These are phyloP conservation scores for Coelastrella sp. DNA, from an alignment of 139 green algal species.

Conservation along the genomic window DNA sequence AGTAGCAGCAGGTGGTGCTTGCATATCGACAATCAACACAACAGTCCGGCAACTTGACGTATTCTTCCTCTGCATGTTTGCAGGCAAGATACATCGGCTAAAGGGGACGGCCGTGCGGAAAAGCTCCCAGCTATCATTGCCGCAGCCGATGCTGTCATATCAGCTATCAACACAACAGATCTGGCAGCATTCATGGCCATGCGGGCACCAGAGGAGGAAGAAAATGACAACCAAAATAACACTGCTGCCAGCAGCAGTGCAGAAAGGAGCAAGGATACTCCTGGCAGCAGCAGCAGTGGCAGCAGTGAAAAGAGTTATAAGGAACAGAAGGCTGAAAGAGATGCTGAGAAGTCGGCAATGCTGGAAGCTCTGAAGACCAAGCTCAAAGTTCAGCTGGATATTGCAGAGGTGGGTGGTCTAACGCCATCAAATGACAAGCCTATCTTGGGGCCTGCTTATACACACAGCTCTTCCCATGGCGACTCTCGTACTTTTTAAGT, in stretches of 20 bases:
- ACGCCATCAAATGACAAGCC: not conserved
- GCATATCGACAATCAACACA: not conserved
- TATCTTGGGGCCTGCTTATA: not conserved
- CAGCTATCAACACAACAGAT: constrained; percentile 68
- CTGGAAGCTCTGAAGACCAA: constrained; percentile 76
- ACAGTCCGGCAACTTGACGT: not conserved
- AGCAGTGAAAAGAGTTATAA: constrained; percentile 48
- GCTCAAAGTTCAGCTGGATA: constrained; percentile 66
- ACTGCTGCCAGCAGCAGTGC: constrained; percentile 5
- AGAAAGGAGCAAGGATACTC: not conserved
- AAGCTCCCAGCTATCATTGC: constrained; percentile 51
- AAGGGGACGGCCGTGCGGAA: not conserved
- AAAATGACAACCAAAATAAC: not conserved
- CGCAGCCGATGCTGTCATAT: constrained; percentile 66
- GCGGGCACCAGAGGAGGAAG: constrained; percentile 1
- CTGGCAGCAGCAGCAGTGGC: not conserved
- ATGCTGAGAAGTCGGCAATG: constrained; percentile 73
- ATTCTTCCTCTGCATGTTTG: not conserved
- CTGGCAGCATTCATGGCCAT: constrained; percentile 69
- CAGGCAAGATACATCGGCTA: constrained; percentile 8
- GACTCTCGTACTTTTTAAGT: too few species aligned
- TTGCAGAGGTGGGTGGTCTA: constrained; percentile 38
- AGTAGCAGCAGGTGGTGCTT: not conserved
- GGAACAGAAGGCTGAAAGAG: constrained; percentile 61
- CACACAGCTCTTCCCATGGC: not conserved